Base-by-base conservation (phyloP, 106 monocot species). In the Phalaenopsis equestris region DNA sequence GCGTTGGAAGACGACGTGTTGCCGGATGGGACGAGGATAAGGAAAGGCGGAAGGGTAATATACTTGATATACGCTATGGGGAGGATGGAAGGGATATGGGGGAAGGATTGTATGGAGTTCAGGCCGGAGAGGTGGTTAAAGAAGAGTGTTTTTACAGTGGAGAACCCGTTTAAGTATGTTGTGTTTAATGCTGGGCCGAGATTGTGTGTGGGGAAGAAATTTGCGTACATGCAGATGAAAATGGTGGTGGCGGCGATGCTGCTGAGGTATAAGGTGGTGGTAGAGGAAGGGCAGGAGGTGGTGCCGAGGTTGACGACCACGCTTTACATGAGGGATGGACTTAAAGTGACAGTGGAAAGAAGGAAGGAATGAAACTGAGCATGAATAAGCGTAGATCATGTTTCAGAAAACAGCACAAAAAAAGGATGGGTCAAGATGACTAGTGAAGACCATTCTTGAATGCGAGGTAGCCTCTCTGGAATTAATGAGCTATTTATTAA, bases 221-320 rank as follows among this genome's bases (percentile, higher is more conserved):
- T 97, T 68, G 97, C 97, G 0, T 97, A 94, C 87, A 80, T 83
- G 86, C 97, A 97, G 90, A 97, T 97, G 97, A 97, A 97, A 85
- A 90, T 85, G 89, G 87, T 89, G 80, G 92, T 87, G 19, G 88
- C 94, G 61, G 79, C 92, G 8, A 73, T 97, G 23, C 74, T 97
- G 57, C 64, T 85, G 17, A 77, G 92, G 84, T 93, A 86, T 64
- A 79, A 47, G 41, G 94, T 97, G 18, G 80, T 47, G 79, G 87
- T 92, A 45, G 83, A 76, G 61, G 72, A 86, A 38, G 90, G 85
- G 30, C 93, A 97, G 67, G 79, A 78, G 77, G 85, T 97, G 41
- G 77, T 37, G 55, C 96, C 96, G 6, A 97, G 92, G 79, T 6
- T 94, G 72, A 89, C 78, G 38, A 97, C 96, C 8, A 97, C 96